These are phyloP conservation scores for Jamesozyma piceae DNA, from an alignment of 805 yeast genomes.

Conservation along the genomic window DNA sequence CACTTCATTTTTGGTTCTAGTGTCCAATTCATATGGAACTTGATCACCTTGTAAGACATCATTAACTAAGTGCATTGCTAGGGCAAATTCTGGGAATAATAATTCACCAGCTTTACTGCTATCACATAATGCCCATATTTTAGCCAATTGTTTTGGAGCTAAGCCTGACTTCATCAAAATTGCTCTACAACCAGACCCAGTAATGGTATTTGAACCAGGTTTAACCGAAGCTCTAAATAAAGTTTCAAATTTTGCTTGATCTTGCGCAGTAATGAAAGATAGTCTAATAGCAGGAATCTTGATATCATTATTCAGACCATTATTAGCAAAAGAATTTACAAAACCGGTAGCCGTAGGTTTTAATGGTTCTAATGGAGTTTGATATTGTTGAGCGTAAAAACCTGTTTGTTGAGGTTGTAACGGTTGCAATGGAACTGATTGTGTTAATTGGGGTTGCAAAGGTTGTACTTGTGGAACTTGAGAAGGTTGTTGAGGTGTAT, in stretches of 20 bases:
- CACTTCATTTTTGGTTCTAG: slow-evolving; percentile 71
- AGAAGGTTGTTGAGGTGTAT: slow-evolving; percentile 13
- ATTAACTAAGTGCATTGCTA: slow-evolving; percentile 82
- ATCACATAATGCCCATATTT: slow-evolving; percentile 87
- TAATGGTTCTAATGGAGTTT: slow-evolving; percentile 25
- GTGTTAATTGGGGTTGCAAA: slow-evolving; percentile 4
- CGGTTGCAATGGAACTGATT: slow-evolving; percentile 13
- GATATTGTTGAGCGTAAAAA: slow-evolving; percentile 32
- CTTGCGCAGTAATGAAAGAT: slow-evolving; percentile 74
- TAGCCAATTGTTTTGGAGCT: slow-evolving; percentile 64
- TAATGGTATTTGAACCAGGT: slow-evolving; percentile 39
- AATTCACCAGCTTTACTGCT: slow-evolving; percentile 77
- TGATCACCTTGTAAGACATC: slow-evolving; percentile 67
- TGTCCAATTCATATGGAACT: slow-evolving; percentile 65
- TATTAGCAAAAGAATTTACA: slow-evolving; percentile 33
- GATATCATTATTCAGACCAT: slow-evolving; percentile 45
- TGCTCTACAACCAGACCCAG: slow-evolving; percentile 67
- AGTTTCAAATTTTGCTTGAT: slow-evolving; percentile 79
- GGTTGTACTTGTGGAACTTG: slow-evolving; percentile 7
- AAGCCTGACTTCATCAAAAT: slow-evolving; percentile 74
- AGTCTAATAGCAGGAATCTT: slow-evolving; percentile 70
- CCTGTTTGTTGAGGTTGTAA: slow-evolving; percentile 37
- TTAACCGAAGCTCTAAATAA: slow-evolving; percentile 73
- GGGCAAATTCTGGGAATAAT: slow-evolving; percentile 87
- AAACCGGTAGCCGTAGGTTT: slow-evolving; percentile 42